Evolutionary conservation across 208 protist genomes (phyloP), one percentile per base, ranked within the genome.

Genomic region (Crithidia thermophila): DNA sequence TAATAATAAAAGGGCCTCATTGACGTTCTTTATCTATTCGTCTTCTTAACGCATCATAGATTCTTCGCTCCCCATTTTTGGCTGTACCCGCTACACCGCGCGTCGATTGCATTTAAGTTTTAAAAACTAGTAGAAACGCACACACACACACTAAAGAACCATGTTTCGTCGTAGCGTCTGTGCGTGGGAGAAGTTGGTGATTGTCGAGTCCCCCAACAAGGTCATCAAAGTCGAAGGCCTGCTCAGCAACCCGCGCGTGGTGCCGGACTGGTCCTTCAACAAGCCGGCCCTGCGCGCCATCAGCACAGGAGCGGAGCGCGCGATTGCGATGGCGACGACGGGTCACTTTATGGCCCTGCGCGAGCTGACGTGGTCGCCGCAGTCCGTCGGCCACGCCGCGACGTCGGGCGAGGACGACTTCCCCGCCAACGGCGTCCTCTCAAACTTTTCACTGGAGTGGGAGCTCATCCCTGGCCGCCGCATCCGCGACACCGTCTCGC

Each of bases 161-260:
- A 90, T 92, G 85, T 46, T 91, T 28, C 85, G 85, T 28, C 80
- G 85, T 23, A 85, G 67, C n/a, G 27, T 86, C 34, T 53, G 57
- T n/a, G 56, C 43, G 33, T 72, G 84, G 59, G 86, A 91, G 74
- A 93, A 93, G 72, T 72, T 97, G 40, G 86, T 97, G 42, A 94
- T 97, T 75, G 92, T 97, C 4, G 92, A 97, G 76, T 97, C 92
- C 9, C 92, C 92, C 2, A 97, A 97, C 71, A 97, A 97, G 61
- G 85, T 97, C 28, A 93, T 90, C 65, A 94, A 94, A 75, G 78
- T 97, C 30, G 88, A 94, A 63, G 85, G 81, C 3, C 79, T 95
- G 14, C 73, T 93, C 68, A 94, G 91, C 56, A 72, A 94, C 60
- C 71, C 89, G 4, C 84, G 79, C 36, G 89, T 93, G 18, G 79